Base-by-base conservation (phyloP, 768 basidiomycete genomes). In the Botryobasidium botryosum region DNA sequence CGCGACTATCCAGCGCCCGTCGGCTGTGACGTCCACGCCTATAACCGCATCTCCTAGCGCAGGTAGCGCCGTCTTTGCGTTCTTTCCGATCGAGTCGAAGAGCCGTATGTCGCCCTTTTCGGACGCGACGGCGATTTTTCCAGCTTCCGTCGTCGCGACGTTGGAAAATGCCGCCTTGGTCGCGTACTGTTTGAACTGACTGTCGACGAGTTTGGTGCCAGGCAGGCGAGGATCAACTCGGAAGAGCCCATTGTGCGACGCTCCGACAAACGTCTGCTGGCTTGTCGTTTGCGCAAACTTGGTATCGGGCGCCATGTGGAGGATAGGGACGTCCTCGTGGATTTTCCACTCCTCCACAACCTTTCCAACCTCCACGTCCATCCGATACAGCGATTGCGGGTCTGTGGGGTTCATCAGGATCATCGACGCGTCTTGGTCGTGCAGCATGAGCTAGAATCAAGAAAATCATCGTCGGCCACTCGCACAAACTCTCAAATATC, bases 331-430 rank as follows among this genome's bases (percentile, higher is more conserved):
- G 56, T 80, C 69, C 28, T 96, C 87, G 57, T 90, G 79, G n/a
- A 99, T 77, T 58, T 88, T 92, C 90, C 88, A 96, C 59, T 99
- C 94, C 58, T 99, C 94, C 18, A 97, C 87, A 24, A 99, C 77
- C 62, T 94, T 92, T 35, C 87, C 94, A 21, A 77, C 77, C 61
- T 92, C 63, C 50, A 99, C 73, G 63, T 99, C 94, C 72, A 97
- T 76, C 51, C 69, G 76, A 63, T 76, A 94, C 35, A 99, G 64
- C 0, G 88, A 78, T 54, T 86, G 75, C 3, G 80, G 77, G 31
- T 87, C 75, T 31, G 62, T 59, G 3, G 86, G 77, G 57, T 94
- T 81, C 74, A 85, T 84, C 45, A 99, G 59, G 44, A 99, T 64
- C 90, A 99, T 90, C 63, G 86, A 87, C 35, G 75, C 72, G 60